Evolutionary conservation across 2,329 filamentous ascomycete genomes (phyloP).

Genomic region (Metarhizium humberi): DNA sequence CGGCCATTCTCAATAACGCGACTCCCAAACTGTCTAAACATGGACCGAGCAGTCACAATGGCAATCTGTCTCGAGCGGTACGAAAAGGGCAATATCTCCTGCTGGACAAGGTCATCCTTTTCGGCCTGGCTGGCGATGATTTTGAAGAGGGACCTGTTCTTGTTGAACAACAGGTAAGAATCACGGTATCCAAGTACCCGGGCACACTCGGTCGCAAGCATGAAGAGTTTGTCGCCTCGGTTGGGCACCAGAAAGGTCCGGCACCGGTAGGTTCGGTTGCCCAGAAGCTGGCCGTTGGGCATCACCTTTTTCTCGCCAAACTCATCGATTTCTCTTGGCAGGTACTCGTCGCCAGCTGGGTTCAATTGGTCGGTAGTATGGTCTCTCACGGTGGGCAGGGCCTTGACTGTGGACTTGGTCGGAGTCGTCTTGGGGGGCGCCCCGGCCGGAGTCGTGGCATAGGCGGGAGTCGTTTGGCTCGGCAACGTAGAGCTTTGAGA

Average conservation of each 20-base stretch:
- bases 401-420: constrained; percentile 80
- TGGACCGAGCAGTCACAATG: constrained; percentile 92
- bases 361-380: constrained; percentile 95
- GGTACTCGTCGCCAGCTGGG: constrained; percentile 82
- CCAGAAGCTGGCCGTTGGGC: constrained; percentile 69
- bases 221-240: constrained; percentile 88
- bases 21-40: constrained; percentile 98
- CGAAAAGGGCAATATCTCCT: constrained; percentile 94
- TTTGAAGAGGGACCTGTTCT: constrained; percentile 92
- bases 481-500: constrained; percentile 37
- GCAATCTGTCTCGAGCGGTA: constrained; percentile 98
- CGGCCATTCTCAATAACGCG: constrained; percentile 84
- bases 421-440: constrained; percentile 72
- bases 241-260: constrained; percentile 89
- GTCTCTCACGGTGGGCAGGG: constrained; percentile 87
- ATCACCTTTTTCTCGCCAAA: constrained; percentile 92
- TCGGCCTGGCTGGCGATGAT: constrained; percentile 94
- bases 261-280: constrained; percentile 81
- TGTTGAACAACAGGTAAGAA: constrained; percentile 98
- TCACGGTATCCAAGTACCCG: constrained; percentile 89
- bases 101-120: constrained; percentile 90
- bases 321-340: constrained; percentile 87
- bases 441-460: constrained; percentile 29
- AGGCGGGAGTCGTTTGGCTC: constrained; percentile 30
- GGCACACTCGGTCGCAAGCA: constrained; percentile 96